Conservation (phyloP, 2,329 filamentous ascomycete genomes). For the Calonectria pseudoturangicola region DNA sequence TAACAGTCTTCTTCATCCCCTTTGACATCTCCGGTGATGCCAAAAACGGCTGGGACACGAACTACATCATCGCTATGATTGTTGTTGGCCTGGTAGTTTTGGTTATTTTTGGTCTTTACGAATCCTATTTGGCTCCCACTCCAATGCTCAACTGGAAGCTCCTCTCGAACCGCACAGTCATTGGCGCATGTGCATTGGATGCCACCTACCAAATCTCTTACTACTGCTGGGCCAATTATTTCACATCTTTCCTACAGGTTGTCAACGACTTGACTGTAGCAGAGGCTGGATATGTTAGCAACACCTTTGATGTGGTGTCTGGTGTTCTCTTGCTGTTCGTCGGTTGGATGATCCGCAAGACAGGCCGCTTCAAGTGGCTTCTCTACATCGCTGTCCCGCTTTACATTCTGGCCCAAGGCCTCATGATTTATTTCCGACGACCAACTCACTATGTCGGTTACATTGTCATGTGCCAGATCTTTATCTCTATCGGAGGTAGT, state of each 20-base stretch:
- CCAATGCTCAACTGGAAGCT: slow-evolving; percentile 74
- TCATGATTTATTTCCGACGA: slow-evolving; percentile 59
- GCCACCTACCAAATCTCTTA: slow-evolving; percentile 65
- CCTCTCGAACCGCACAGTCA: slow-evolving; percentile 68
- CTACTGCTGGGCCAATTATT: slow-evolving; percentile 68
- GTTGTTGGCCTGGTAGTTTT: slow-evolving; percentile 74
- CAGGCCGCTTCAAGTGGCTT: slow-evolving; percentile 71
- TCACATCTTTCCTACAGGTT: slow-evolving; percentile 71
- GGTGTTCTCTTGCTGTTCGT: slow-evolving; percentile 68
- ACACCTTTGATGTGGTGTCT: slow-evolving; percentile 69
- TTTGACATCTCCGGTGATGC: slow-evolving; percentile 70
- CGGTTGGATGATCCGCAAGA: slow-evolving; percentile 67
- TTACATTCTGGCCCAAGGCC: slow-evolving; percentile 70
- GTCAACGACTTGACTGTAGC: slow-evolving; percentile 68
- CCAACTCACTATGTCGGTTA: slow-evolving; percentile 64
- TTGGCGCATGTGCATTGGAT: slow-evolving; percentile 66
- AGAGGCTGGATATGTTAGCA: slow-evolving; percentile 67
- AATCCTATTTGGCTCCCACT: slow-evolving; percentile 72
- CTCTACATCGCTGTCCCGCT: slow-evolving; percentile 69
- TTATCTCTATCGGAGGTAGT: slow-evolving; percentile 69
- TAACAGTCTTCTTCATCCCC: slow-evolving; percentile 74
- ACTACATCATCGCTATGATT: slow-evolving; percentile 72
- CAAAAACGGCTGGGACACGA: slow-evolving; percentile 67
- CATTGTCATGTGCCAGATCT: slow-evolving; percentile 70
- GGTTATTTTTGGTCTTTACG: slow-evolving; percentile 72